A percentile compares a stretch with the other conserved stretches of the same genome.
Conservation (phyloP, 139 green algal species). For the Asterochloris erici region DNA sequence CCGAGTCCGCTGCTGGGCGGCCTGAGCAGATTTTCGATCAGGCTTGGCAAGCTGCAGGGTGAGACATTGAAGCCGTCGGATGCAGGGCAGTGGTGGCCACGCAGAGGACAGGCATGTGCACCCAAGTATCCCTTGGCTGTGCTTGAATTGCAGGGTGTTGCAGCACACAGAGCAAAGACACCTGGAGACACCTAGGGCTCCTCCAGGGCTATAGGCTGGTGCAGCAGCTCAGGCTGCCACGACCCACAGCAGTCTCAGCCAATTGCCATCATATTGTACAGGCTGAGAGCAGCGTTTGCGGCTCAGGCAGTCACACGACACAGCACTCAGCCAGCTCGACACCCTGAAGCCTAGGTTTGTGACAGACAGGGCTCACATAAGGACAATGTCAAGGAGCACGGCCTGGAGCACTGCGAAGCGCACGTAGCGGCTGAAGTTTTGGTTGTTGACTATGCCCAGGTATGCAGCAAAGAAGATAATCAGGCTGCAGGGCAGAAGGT, state of each 20-base stretch:
- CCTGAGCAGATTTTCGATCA: constrained; percentile 49
- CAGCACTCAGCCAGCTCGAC: background rate
- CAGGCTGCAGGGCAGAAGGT: constrained; percentile 22
- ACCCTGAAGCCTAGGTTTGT: background rate
- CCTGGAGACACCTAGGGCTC: background rate
- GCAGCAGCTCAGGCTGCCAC: background rate
- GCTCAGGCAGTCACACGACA: no score
- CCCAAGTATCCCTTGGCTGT: background rate
- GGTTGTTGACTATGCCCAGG: constrained; percentile 33
- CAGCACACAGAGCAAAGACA: background rate
- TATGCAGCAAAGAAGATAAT: constrained; percentile 60
- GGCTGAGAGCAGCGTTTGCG: no score
- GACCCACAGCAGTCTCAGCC: background rate
- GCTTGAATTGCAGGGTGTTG: background rate
- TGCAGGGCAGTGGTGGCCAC: background rate
- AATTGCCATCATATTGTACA: no score
- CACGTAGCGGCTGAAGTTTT: constrained; percentile 59
- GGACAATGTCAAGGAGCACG: constrained; percentile 79
- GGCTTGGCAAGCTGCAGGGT: constrained; percentile 32
- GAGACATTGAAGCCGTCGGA: background rate
- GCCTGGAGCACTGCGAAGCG: constrained; percentile 81
- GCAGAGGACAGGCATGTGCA: background rate
- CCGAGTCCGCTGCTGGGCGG: constrained; percentile 43
- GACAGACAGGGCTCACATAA: constrained; percentile 55
- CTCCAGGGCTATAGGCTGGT: background rate